A percentile compares a stretch with the other conserved stretches of the same genome.
Conservation (phyloP, 2,329 filamentous ascomycete species). For the Colletotrichum lini region DNA sequence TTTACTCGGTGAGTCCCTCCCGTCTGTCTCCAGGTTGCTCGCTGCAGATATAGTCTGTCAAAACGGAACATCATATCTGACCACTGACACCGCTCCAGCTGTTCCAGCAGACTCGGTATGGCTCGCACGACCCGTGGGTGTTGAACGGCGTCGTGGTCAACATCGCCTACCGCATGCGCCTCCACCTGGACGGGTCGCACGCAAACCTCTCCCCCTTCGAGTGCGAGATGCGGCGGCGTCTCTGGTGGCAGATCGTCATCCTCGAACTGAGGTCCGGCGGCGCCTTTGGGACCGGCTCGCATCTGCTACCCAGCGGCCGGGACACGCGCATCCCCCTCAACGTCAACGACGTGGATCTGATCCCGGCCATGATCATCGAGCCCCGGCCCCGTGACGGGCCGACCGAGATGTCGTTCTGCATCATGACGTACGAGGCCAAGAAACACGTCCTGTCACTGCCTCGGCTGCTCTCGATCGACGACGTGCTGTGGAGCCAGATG, state of each 20-base stretch:
- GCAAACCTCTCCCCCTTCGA: background rate
- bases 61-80: no score
- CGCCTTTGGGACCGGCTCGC: background rate
- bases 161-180: slow-evolving; percentile 76
- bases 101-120: slow-evolving; percentile 8
- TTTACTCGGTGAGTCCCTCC: slow-evolving; percentile 14
- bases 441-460: background rate
- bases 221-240: slow-evolving; percentile 18
- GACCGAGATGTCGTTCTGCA: slow-evolving; percentile 12
- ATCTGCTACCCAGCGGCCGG: background rate
- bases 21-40: no score
- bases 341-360: slow-evolving; percentile 12
- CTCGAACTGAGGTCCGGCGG: slow-evolving; percentile 4
- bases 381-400: background rate
- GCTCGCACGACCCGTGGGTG: slow-evolving; percentile 59
- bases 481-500: background rate
- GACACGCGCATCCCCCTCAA: slow-evolving; percentile 15
- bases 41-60: background rate
- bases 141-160: slow-evolving; percentile 73
- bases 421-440: slow-evolving; percentile 14
- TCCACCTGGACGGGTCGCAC: slow-evolving; percentile 66
- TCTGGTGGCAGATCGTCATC: slow-evolving; percentile 22
- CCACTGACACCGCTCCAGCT: background rate
- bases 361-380: background rate
- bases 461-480: background rate